These are phyloP conservation scores for Candida palmyrensis DNA, from an alignment of 805 yeast species.

Conservation along the genomic window DNA sequence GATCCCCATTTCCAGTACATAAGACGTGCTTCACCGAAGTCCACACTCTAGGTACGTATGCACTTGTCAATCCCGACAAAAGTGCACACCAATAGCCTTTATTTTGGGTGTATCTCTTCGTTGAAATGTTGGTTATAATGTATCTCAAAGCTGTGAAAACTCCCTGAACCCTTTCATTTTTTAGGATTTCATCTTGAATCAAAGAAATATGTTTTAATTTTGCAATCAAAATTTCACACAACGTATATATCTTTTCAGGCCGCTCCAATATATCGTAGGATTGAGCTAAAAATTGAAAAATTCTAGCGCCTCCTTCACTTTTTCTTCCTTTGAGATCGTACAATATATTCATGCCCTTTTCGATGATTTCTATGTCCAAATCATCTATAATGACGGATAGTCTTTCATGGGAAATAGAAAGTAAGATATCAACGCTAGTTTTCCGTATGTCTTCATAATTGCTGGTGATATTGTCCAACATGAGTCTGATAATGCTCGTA, in stretches of 20 bases:
- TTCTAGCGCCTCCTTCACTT: slow-evolving; percentile 76
- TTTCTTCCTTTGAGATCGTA: slow-evolving; percentile 49
- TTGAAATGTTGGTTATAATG: slow-evolving; percentile 27
- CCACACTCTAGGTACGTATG: slow-evolving; percentile 37
- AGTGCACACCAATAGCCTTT: slow-evolving; percentile 1
- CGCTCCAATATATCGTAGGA: slow-evolving; percentile 20
- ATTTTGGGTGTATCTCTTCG: not conserved
- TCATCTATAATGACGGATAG: slow-evolving; percentile 8
- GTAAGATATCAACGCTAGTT: slow-evolving; percentile 40
- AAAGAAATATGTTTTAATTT: slow-evolving; percentile 27
- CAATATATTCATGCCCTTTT: slow-evolving; percentile 22
- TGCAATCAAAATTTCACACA: slow-evolving; percentile 24
- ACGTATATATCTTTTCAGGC: slow-evolving; percentile 12
- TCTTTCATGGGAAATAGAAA: slow-evolving; percentile 36
- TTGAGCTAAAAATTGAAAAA: slow-evolving; percentile 47
- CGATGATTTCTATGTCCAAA: slow-evolving; percentile 11
- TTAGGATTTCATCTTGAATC: slow-evolving; percentile 17
- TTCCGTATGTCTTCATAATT: slow-evolving; percentile 76
- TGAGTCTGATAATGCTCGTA: slow-evolving; percentile 30
- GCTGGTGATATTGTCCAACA: slow-evolving; percentile 60
- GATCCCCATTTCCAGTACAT: slow-evolving; percentile 53
- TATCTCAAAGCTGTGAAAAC: slow-evolving; percentile 54
- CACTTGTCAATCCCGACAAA: slow-evolving; percentile 13
- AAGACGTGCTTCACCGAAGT: slow-evolving; percentile 41
- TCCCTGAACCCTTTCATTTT: slow-evolving; percentile 59